Evolutionary conservation across 129 eudicot species (phyloP).

Genomic region (Glebionis coronaria): DNA sequence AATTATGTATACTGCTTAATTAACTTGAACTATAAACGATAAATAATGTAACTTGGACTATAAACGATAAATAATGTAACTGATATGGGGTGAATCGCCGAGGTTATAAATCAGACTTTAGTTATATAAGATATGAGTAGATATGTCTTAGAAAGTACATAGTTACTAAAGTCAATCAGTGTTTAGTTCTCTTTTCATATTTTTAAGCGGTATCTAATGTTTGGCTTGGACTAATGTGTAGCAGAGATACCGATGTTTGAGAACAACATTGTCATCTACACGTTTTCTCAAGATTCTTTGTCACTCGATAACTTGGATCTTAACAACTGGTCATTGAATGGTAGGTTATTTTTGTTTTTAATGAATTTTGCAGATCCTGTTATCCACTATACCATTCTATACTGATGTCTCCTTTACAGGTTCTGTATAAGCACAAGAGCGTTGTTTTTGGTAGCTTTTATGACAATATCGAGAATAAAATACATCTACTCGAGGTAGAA

Average conservation of each 20-base stretch:
- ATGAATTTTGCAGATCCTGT: too few relatives aligned
- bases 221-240: constrained; percentile 32
- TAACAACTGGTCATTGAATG: too few relatives aligned
- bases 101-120: neutral
- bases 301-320: too few relatives aligned
- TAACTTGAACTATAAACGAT: constrained; percentile 11
- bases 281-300: constrained; percentile 93
- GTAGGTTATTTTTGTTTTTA: too few relatives aligned
- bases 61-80: neutral
- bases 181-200: neutral
- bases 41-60: neutral
- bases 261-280: constrained; percentile 71
- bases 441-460: too few relatives aligned
- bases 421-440: too few relatives aligned
- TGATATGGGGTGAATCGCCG: neutral
- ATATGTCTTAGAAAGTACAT: neutral
- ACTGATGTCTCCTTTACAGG: too few relatives aligned
- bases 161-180: neutral
- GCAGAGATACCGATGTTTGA: constrained; percentile 93
- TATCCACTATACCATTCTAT: too few relatives aligned
- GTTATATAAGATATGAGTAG: neutral
- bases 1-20: neutral
- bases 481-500: too few relatives aligned
- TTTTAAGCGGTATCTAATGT: constrained; percentile 12
- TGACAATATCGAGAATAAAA: too few relatives aligned